Evolutionary conservation across 768 basidiomycete genomes (phyloP), one percentile per base, ranked within the genome.

Genomic region (Mycena epipterygia): DNA sequence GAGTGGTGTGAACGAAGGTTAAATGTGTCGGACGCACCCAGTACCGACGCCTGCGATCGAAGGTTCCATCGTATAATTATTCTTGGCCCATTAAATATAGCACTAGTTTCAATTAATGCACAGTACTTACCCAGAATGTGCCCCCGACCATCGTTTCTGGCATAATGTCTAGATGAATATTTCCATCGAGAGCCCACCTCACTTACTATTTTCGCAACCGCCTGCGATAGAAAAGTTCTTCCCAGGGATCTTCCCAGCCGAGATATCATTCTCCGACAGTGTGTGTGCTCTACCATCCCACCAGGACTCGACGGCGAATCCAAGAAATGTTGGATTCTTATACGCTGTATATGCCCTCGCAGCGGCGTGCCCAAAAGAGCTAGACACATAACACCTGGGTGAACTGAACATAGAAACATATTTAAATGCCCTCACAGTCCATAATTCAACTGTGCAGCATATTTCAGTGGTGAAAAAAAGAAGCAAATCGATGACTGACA

Each of bases 401-500:
- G 25, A 44, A 16, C 32, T 9, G 27, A n/a, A 23, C 33, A 35
- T 49, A n/a, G n/a, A n/a, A 13, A 35, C 5, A 62, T 37, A 14
- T 3, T 16, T n/a, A 1, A 37, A 33, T 16, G 17, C 5, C 27
- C 48, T 48, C 25, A 62, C 60, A 62, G 48, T 6, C 46, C 60
- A 16, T 49, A 32, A 48, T 33, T 32, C 16, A 46, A 11, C 59
- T 61, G 30, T n/a, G 5, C 32, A 48, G 17, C 25, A 49, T 49
- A 25, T 23, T 25, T 48, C 25, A 51, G n/a, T 6, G 1, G 30
- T 46, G n/a, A 33, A 16, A 12, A 11, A 42, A 7, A 5, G 19
- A 46, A 60, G n/a, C 37, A 51, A 60, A 32, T 23, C 23, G 29
- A 44, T 16, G 21, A 62, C 60, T 62, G 48, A 62, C 60, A 25